Conservation (phyloP, 768 basidiomycete genomes). For the Lactifluus echinatus region DNA sequence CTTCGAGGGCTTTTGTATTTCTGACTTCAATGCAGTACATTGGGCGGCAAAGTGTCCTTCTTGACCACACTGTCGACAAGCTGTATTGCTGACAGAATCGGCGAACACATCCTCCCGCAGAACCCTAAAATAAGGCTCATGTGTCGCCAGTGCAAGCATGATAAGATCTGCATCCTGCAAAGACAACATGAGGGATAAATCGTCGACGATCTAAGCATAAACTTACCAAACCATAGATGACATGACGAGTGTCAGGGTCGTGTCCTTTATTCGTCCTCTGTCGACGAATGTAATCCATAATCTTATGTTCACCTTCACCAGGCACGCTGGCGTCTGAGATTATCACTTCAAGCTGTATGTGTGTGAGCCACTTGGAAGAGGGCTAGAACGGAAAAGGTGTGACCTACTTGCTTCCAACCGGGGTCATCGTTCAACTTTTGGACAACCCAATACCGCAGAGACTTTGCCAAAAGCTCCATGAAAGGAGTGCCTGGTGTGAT, state of each 20-base stretch:
- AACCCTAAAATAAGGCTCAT: conserved; percentile 97
- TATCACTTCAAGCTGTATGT: conserved; percentile 75
- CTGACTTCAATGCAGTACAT: conserved; percentile 75
- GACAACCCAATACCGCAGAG: conserved; percentile 92
- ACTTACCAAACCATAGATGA: conserved; percentile 92
- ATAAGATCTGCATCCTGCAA: conserved; percentile 94
- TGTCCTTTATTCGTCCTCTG: conserved; percentile 83
- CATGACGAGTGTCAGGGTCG: conserved; percentile 91
- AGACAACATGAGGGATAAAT: conserved; percentile 14
- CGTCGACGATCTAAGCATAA: neutral
- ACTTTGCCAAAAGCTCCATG: conserved; percentile 85
- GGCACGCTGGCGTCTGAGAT: conserved; percentile 97
- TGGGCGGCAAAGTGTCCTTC: conserved; percentile 93
- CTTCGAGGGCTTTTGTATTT: conserved; percentile 56
- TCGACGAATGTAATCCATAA: conserved; percentile 95
- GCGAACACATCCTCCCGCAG: conserved; percentile 96
- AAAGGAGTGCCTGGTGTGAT: conserved; percentile 99
- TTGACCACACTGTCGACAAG: conserved; percentile 90
- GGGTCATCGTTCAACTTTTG: conserved; percentile 92
- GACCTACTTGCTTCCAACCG: conserved; percentile 80
- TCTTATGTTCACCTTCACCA: conserved; percentile 99
- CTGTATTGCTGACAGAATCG: conserved; percentile 63
- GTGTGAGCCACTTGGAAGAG: neutral
- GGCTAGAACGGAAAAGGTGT: neutral
- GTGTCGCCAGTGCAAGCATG: conserved; percentile 96